Evolutionary conservation across 306 rosid genomes (phyloP).

Genomic region (Ormosia emarginata): DNA sequence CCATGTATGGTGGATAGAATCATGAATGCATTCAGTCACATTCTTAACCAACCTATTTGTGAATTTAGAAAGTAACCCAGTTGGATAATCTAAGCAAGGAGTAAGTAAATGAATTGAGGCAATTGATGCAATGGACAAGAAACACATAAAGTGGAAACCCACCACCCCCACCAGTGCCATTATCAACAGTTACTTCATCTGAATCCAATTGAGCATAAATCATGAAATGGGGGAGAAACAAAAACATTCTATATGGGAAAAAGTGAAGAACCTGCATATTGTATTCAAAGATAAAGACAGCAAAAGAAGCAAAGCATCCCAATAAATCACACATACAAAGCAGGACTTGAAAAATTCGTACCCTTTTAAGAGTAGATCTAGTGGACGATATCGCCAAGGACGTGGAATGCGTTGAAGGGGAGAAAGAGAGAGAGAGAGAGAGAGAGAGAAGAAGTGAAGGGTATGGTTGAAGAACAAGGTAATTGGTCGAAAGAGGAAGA

Average conservation of each 20-base stretch:
- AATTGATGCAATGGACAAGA: neutral
- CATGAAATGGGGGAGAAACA: neutral
- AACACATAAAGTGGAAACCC: neutral
- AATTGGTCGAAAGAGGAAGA: neutral
- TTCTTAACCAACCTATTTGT: neutral
- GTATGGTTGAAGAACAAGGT: neutral
- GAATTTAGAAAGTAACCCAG: conserved; percentile 9
- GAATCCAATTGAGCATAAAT: conserved; percentile 16
- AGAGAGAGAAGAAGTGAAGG: neutral
- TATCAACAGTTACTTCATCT: neutral
- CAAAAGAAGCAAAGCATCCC: neutral
- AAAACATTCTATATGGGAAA: neutral
- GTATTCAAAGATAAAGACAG: neutral
- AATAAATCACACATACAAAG: neutral
- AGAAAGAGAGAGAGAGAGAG: neutral
- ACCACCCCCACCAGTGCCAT: neutral
- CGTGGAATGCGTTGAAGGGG: neutral
- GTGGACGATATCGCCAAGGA: neutral
- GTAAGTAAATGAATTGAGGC: neutral
- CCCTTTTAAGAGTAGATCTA: conserved; percentile 26
- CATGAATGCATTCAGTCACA: neutral
- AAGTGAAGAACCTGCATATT: neutral
- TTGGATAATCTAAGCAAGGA: neutral
- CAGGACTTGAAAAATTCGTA: neutral
- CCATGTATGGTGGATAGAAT: neutral